Percentiles rank a stretch among this genome's conserved stretches.
These are phyloP conservation scores for Phanerochaete carnosa DNA, from an alignment of 768 basidiomycete genomes.

Conservation along the genomic window DNA sequence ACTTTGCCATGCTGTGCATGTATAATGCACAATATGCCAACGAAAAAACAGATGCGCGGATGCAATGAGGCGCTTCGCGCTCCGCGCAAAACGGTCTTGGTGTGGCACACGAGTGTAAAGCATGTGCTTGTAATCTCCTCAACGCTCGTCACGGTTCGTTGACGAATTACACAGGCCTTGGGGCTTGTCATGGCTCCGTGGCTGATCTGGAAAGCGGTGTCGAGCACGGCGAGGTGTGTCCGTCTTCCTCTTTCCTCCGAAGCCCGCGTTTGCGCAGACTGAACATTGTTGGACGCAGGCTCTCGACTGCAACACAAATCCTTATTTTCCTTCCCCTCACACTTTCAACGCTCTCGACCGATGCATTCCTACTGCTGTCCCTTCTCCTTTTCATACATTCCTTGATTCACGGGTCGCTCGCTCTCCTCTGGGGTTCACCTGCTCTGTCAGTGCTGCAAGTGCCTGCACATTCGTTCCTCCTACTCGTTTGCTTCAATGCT, in stretches of 20 bases:
- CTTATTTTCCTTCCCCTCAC: constrained; percentile 83
- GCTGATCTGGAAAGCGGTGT: constrained; percentile 18
- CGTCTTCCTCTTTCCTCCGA: background rate
- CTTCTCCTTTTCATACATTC: constrained; percentile 73
- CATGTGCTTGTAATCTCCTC: constrained; percentile 4
- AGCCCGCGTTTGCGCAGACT: background rate
- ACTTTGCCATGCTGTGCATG: background rate
- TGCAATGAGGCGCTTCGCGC: background rate
- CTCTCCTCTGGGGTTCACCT: constrained; percentile 67
- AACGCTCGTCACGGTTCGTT: background rate
- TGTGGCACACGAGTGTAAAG: background rate
- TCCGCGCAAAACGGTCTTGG: background rate
- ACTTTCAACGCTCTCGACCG: constrained; percentile 74
- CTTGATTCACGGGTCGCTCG: constrained; percentile 78
- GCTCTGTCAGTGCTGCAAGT: constrained; percentile 77
- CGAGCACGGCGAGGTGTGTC: constrained; percentile 17
- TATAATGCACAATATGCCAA: too few relatives aligned
- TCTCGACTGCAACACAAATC: constrained; percentile 78
- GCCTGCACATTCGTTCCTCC: constrained; percentile 82
- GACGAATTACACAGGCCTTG: background rate
- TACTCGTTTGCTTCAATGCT: constrained; percentile 83
- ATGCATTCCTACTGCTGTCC: constrained; percentile 80
- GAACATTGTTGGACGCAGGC: constrained; percentile 33
- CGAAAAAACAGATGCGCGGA: background rate
- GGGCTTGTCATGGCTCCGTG: constrained; percentile 14